A percentile compares a stretch with the other conserved stretches of the same genome.
Conservation (phyloP, 139 green algal species). For the Micromonas commoda region DNA sequence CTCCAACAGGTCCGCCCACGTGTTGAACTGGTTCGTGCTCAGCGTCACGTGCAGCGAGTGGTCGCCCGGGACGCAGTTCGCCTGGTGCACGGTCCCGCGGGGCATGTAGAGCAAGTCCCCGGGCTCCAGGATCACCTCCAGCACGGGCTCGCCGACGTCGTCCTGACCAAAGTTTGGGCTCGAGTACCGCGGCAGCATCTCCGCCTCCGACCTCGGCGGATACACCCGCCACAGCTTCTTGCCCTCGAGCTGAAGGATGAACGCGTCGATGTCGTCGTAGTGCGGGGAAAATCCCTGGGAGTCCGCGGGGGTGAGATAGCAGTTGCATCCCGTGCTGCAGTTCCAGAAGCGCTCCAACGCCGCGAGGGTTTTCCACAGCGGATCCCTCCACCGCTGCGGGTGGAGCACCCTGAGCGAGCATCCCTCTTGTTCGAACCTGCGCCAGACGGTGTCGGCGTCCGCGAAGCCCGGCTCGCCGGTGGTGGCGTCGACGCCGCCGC, state of each 20-base stretch:
- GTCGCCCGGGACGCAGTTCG: slow-evolving; percentile 31
- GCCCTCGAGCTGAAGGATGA: slow-evolving; percentile 58
- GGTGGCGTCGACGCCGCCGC: neutral
- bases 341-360: slow-evolving; percentile 47
- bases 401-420: slow-evolving; percentile 53
- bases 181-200: slow-evolving; percentile 30
- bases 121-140: slow-evolving; percentile 51
- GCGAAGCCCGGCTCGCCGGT: slow-evolving; percentile 30
- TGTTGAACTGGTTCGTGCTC: slow-evolving; percentile 53
- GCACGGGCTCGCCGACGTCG: slow-evolving; percentile 43
- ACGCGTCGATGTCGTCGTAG: slow-evolving; percentile 63
- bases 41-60: slow-evolving; percentile 68
- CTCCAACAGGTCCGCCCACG: slow-evolving; percentile 57
- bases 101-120: slow-evolving; percentile 84
- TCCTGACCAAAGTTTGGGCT: slow-evolving; percentile 28
- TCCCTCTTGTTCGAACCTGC: slow-evolving; percentile 41
- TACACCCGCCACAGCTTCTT: slow-evolving; percentile 46
- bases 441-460: slow-evolving; percentile 48
- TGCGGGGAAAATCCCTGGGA: slow-evolving; percentile 59
- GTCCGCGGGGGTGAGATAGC: slow-evolving; percentile 51
- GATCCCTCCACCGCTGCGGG: slow-evolving; percentile 45
- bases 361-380: slow-evolving; percentile 42
- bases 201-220: neutral
- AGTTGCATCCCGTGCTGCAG: slow-evolving; percentile 50
- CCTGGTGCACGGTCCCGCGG: slow-evolving; percentile 56